Percentiles rank a stretch among this genome's conserved stretches.
Conservation (phyloP, 164 flowering plant species). For the Magnolia kwangsiensis region DNA sequence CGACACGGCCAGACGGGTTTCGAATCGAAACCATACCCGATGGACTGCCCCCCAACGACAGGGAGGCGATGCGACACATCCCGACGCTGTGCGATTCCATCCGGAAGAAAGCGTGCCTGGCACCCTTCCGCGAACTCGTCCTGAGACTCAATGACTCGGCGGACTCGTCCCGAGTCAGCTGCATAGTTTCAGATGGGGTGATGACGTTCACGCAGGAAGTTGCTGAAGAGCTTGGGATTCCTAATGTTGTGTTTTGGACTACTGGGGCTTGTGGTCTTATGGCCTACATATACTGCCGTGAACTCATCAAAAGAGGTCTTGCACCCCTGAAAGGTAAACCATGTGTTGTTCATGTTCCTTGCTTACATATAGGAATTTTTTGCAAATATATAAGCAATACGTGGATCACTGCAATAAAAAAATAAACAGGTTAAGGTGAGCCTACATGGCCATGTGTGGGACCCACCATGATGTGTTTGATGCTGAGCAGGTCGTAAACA, state of each 20-base stretch:
- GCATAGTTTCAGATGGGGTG: constrained; percentile 25
- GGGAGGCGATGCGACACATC: constrained; percentile 35
- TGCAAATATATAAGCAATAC: too few relatives aligned
- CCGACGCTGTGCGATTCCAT: constrained; percentile 25
- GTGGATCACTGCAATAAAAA: too few relatives aligned
- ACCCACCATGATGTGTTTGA: too few relatives aligned
- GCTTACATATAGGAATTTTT: too few relatives aligned
- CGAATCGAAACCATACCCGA: constrained; percentile 30
- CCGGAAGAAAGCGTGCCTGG: constrained; percentile 13
- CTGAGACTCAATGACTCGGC: constrained; percentile 17
- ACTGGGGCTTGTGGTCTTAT: constrained; percentile 31
- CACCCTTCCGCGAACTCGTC: constrained; percentile 31
- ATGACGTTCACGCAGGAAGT: constrained; percentile 30
- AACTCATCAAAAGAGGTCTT: constrained; percentile 27
- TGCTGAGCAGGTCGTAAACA: too few relatives aligned
- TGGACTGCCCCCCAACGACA: constrained; percentile 38
- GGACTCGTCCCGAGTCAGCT: constrained; percentile 13
- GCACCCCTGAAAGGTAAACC: constrained; percentile 31
- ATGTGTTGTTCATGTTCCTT: neutral
- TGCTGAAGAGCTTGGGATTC: constrained; percentile 26
- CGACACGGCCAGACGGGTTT: constrained; percentile 13
- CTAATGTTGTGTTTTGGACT: constrained; percentile 26
- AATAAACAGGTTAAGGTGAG: too few relatives aligned
- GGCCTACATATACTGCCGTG: constrained; percentile 19
- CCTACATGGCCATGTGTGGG: too few relatives aligned